These are phyloP conservation scores for Clonostachys rosea DNA, from an alignment of 2,329 filamentous ascomycete species.

Conservation along the genomic window DNA sequence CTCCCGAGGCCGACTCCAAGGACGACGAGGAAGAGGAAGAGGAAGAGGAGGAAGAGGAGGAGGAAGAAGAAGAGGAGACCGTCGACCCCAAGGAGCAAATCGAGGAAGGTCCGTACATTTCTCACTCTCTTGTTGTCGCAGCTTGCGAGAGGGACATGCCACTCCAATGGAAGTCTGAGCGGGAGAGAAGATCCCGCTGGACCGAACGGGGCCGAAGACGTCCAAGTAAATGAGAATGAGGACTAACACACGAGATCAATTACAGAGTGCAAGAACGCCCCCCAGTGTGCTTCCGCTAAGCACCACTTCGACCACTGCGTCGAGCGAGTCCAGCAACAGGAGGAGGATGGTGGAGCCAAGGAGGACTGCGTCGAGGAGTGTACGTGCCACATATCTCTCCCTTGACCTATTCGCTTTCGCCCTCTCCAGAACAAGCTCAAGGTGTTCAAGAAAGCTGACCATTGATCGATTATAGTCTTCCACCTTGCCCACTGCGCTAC, in stretches of 20 bases:
- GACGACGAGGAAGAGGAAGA: slow-evolving; percentile 39
- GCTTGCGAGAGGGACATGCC: not conserved
- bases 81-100: slow-evolving; percentile 84
- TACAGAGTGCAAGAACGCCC: slow-evolving; percentile 84
- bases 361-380: slow-evolving; percentile 99
- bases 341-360: slow-evolving; percentile 68
- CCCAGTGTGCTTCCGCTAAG: slow-evolving; percentile 81
- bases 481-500: slow-evolving; percentile 95
- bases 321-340: slow-evolving; percentile 69
- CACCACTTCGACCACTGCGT: slow-evolving; percentile 99
- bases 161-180: not conserved
- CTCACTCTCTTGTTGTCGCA: not conserved
- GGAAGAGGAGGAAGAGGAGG: slow-evolving; percentile 61
- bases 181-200: not conserved
- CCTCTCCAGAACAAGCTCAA: not conserved
- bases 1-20: slow-evolving; percentile 16
- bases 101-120: slow-evolving; percentile 73
- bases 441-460: not conserved
- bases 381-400: slow-evolving; percentile 52
- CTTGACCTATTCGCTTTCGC: not conserved
- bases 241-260: not conserved
- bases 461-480: slow-evolving; percentile 66
- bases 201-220: not conserved
- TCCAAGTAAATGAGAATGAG: not conserved
- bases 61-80: slow-evolving; percentile 77